Evolutionary conservation across 2,329 filamentous ascomycete species (phyloP).

Genomic region (Ophiostoma ulmi): DNA sequence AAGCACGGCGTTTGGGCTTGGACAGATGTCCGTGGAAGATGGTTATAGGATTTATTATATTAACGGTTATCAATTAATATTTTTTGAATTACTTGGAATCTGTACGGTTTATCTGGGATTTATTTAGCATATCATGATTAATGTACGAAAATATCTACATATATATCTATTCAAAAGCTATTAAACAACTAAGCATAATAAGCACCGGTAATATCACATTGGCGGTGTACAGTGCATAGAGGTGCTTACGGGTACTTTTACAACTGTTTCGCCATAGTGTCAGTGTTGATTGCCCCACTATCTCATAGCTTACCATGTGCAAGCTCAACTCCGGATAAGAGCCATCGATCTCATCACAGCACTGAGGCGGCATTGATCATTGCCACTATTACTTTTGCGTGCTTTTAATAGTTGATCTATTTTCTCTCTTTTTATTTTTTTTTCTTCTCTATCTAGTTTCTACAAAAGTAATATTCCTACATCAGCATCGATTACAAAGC

Average conservation of each 20-base stretch:
- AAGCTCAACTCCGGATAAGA: neutral
- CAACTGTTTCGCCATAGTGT: neutral
- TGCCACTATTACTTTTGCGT: neutral
- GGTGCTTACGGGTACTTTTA: neutral
- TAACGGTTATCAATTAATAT: neutral
- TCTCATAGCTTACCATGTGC: neutral
- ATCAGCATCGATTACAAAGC: neutral
- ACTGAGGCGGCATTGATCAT: neutral
- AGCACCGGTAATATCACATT: too few species aligned
- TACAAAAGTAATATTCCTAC: slow-evolving; percentile 9
- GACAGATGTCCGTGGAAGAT: neutral
- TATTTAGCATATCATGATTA: neutral
- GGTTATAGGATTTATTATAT: neutral
- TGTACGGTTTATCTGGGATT: neutral
- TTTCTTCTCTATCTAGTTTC: neutral
- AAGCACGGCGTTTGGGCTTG: slow-evolving; percentile 8
- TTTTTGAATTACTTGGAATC: neutral
- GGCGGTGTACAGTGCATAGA: neutral
- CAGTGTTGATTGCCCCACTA: neutral
- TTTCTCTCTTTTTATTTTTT: neutral
- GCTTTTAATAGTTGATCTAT: neutral
- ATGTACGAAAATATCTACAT: neutral
- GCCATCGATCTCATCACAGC: neutral
- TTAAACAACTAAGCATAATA: too few species aligned
- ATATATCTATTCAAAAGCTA: too few species aligned